Conservation (phyloP, 2,329 filamentous ascomycete genomes). For the Aspergillus sp. region DNA sequence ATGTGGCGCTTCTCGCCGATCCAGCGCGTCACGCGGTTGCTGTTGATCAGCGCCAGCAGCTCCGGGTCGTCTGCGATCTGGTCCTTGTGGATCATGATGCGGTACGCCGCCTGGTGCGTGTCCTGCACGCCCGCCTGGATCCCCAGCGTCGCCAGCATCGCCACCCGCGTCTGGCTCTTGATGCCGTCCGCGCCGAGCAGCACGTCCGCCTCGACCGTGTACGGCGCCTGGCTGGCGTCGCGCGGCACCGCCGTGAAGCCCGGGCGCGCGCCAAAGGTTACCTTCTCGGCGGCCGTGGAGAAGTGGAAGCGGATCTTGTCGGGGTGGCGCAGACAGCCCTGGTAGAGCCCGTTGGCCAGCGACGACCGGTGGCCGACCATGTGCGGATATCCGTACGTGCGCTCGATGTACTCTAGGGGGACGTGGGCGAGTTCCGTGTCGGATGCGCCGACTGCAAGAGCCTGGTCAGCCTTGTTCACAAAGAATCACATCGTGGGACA, state of each 20-base stretch:
- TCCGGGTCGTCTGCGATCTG: slow-evolving; percentile 49
- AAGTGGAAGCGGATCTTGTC: slow-evolving; percentile 67
- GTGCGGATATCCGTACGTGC: slow-evolving; percentile 71
- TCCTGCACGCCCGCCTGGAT: slow-evolving; percentile 44
- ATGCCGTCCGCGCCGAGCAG: slow-evolving; percentile 56
- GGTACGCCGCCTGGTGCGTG: slow-evolving; percentile 55
- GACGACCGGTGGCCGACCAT: slow-evolving; percentile 77
- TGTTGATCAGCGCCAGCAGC: slow-evolving; percentile 56
- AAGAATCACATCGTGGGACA: background rate
- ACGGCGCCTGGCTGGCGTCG: slow-evolving; percentile 47
- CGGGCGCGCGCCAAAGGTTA: slow-evolving; percentile 61
- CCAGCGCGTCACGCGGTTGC: slow-evolving; percentile 60
- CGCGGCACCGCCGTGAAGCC: slow-evolving; percentile 61
- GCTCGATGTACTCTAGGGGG: slow-evolving; percentile 63
- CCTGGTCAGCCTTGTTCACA: background rate
- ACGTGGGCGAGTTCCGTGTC: slow-evolving; percentile 71
- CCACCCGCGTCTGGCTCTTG: slow-evolving; percentile 48
- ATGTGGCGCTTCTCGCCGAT: slow-evolving; percentile 67
- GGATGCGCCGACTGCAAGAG: slow-evolving; percentile 60
- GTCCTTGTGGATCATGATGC: slow-evolving; percentile 52
- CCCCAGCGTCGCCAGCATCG: slow-evolving; percentile 40
- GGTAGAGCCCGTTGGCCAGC: slow-evolving; percentile 67
- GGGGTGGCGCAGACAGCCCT: slow-evolving; percentile 64
- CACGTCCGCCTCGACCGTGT: slow-evolving; percentile 51
- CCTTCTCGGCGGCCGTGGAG: slow-evolving; percentile 53